phyloP scores from a whole-genome alignment of 768 basidiomycete genomes.

The Suillus subaureus region DNA sequence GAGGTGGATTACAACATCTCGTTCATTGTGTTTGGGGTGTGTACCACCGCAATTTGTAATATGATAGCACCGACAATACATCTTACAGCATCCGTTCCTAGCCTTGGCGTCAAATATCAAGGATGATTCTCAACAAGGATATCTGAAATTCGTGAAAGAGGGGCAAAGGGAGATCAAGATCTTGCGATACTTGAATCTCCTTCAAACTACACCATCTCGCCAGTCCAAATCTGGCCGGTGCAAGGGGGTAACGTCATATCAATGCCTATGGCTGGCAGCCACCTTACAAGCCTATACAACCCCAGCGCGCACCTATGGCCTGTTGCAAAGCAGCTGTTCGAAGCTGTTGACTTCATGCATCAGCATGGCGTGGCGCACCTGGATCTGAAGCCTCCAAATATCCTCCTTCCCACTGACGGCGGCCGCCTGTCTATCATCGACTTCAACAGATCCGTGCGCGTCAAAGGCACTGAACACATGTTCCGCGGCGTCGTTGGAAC shows the following conservation, averaged over 20 bases:
- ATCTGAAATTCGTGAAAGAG: slow-evolving; percentile 14
- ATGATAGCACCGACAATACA: neutral
- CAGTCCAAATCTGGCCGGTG: slow-evolving; percentile 5
- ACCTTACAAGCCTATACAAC: neutral
- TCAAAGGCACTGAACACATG: neutral
- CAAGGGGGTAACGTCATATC: neutral
- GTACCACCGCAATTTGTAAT: neutral
- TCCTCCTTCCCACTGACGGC: slow-evolving; percentile 9
- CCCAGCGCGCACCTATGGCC: neutral
- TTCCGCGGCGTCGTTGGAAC: neutral
- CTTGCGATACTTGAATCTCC: slow-evolving; percentile 12
- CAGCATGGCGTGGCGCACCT: slow-evolving; percentile 16
- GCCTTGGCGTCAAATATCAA: slow-evolving; percentile 6
- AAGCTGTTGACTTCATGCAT: slow-evolving; percentile 20
- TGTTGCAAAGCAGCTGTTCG: slow-evolving; percentile 9
- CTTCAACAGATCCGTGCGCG: slow-evolving; percentile 5
- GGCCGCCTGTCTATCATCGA: slow-evolving; percentile 9
- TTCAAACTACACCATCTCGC: slow-evolving; percentile 17
- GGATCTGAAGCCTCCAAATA: slow-evolving; percentile 19
- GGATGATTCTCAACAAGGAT: neutral
- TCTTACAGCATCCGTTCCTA: slow-evolving; percentile 17
- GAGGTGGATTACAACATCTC: neutral
- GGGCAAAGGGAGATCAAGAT: slow-evolving; percentile 12
- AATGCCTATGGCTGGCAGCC: neutral
- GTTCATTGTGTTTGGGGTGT: too few relatives aligned